Percentiles rank a stretch among this genome's conserved stretches.
These are phyloP conservation scores for Circinella umbellata DNA, from an alignment of 371 early-diverging fungal species.

Conservation along the genomic window DNA sequence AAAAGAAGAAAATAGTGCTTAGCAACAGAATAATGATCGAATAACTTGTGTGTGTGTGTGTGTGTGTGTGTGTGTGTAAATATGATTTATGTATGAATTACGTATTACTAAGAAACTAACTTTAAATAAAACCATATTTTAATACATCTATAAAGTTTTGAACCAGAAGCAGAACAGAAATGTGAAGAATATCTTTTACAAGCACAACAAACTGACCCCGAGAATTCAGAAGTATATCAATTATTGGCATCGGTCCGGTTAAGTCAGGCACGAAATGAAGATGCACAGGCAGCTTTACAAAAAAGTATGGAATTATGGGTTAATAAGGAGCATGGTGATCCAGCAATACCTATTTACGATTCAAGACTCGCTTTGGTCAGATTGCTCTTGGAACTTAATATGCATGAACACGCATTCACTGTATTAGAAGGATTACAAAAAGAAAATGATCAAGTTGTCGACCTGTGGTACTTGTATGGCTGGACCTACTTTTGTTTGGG, in stretches of 20 bases:
- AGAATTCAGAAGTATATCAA: constrained; percentile 86
- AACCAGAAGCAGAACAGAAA: constrained; percentile 85
- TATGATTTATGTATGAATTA: background rate
- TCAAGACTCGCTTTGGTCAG: constrained; percentile 78
- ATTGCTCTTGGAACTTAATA: constrained; percentile 80
- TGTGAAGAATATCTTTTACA: constrained; percentile 78
- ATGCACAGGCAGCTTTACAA: constrained; percentile 75
- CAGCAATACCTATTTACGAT: constrained; percentile 81
- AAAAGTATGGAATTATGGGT: constrained; percentile 81
- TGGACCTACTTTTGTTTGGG: constrained; percentile 89
- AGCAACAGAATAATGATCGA: too few relatives aligned
- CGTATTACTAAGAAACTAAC: background rate
- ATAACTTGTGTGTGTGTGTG: background rate
- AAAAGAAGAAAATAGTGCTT: too few relatives aligned
- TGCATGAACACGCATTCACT: constrained; percentile 78
- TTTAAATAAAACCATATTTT: background rate
- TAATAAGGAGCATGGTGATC: constrained; percentile 58
- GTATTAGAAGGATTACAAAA: constrained; percentile 81
- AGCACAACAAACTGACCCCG: constrained; percentile 73
- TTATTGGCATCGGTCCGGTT: constrained; percentile 90
- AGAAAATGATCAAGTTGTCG: constrained; percentile 91
- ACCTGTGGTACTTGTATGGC: constrained; percentile 93
- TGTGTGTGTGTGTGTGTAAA: background rate
- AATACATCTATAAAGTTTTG: constrained; percentile 63
- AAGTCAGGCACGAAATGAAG: constrained; percentile 82